A percentile compares a stretch with the other conserved stretches of the same genome.
Conservation (phyloP, 108 stramenopile species). For the Nitzschia sp. region DNA sequence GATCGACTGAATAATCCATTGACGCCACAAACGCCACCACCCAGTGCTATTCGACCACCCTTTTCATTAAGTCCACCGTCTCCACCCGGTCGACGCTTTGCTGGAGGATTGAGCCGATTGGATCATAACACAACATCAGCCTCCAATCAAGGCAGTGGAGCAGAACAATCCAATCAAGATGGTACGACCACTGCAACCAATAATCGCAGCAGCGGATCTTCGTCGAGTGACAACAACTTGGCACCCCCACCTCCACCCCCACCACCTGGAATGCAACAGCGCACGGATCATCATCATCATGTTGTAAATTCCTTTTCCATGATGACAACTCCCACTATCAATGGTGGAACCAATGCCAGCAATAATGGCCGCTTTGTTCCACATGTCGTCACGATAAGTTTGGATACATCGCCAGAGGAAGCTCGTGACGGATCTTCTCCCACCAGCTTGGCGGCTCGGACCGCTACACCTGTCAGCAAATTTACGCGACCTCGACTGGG, state of each 20-base stretch:
- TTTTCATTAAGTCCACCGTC: conserved; percentile 43
- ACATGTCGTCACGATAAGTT: conserved; percentile 77
- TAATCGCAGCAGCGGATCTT: neutral
- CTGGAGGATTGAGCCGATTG: conserved; percentile 12
- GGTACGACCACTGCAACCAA: neutral
- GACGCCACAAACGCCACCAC: conserved; percentile 43
- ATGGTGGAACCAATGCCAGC: neutral
- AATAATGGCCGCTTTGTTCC: conserved; percentile 76
- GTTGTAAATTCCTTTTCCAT: too few relatives aligned
- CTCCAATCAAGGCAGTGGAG: neutral
- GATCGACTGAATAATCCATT: too few relatives aligned
- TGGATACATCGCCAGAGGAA: conserved; percentile 56
- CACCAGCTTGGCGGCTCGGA: neutral
- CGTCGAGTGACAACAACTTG: neutral
- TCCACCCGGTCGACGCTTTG: conserved; percentile 56
- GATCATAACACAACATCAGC: neutral
- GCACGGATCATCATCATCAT: too few relatives aligned
- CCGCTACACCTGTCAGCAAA: neutral
- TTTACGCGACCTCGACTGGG: conserved; percentile 56
- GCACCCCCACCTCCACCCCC: conserved; percentile 25
- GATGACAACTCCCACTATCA: too few relatives aligned
- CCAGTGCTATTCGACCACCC: conserved; percentile 7
- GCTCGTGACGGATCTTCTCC: neutral
- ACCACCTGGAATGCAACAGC: neutral
- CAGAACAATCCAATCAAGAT: neutral